phyloP scores from a whole-genome alignment of 768 basidiomycete species.

The Mycena sanguinolenta region DNA sequence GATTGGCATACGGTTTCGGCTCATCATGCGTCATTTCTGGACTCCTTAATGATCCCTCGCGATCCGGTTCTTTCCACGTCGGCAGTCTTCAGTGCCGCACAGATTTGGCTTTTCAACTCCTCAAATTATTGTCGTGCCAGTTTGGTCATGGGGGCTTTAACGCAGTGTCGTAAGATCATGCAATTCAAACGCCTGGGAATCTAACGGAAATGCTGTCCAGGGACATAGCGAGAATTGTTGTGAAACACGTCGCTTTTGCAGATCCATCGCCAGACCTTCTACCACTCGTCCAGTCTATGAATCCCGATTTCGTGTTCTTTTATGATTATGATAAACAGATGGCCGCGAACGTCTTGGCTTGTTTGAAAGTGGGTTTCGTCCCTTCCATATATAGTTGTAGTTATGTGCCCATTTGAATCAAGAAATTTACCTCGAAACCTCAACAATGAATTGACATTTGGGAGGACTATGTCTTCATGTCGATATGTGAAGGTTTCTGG shows the following conservation, averaged over 20 bases:
- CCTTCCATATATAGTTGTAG: slow-evolving; percentile 1
- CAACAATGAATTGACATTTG: neutral
- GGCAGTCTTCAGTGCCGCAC: neutral
- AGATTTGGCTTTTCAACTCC: neutral
- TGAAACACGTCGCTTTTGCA: no score
- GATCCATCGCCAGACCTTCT: no score
- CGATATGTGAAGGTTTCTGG: neutral
- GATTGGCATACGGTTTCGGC: neutral
- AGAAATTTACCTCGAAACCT: neutral
- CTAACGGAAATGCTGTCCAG: no score
- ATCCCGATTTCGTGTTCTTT: no score
- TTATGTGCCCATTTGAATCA: neutral
- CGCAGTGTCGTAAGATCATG: neutral
- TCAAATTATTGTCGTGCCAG: neutral
- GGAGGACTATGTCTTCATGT: slow-evolving; percentile 7
- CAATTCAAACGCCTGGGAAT: neutral
- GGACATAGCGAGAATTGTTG: no score
- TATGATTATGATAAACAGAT: no score
- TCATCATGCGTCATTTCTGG: slow-evolving; percentile 4
- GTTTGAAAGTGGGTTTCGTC: no score
- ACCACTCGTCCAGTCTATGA: no score
- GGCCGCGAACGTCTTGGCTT: no score
- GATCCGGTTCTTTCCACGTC: neutral
- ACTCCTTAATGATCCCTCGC: neutral
- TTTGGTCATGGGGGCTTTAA: neutral